These are phyloP conservation scores for Dendrobium nobile DNA, from an alignment of 106 monocot species.

Conservation along the genomic window DNA sequence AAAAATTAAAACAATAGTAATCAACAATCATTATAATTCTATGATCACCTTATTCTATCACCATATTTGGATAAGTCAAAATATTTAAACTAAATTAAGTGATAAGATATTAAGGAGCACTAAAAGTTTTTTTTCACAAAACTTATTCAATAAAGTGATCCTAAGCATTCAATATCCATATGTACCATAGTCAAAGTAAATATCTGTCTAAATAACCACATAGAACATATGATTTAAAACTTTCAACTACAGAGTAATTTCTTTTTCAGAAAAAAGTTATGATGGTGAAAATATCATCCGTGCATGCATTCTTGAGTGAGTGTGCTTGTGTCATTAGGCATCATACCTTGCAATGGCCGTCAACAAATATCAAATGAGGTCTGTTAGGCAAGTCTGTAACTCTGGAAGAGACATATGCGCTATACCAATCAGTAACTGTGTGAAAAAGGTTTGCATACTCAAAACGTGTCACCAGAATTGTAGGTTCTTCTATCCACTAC, in stretches of 20 bases:
- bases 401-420: conserved; percentile 86
- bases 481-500: conserved; percentile 93
- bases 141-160: too few species aligned
- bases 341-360: conserved; percentile 96
- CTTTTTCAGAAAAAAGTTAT: neutral
- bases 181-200: too few species aligned
- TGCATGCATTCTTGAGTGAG: neutral
- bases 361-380: conserved; percentile 81
- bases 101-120: too few species aligned
- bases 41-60: too few species aligned
- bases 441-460: conserved; percentile 99
- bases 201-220: too few species aligned
- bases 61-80: too few species aligned
- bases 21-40: too few species aligned
- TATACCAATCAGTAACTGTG: conserved; percentile 97
- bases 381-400: conserved; percentile 53
- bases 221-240: too few species aligned
- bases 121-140: too few species aligned
- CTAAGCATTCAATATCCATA: too few species aligned
- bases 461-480: conserved; percentile 86
- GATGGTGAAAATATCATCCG: neutral
- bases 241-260: neutral
- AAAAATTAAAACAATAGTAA: too few species aligned
- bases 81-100: too few species aligned
- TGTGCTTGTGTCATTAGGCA: neutral